phyloP scores from a whole-genome alignment of 345 rosid species.

The Hibiscus syriacus region DNA sequence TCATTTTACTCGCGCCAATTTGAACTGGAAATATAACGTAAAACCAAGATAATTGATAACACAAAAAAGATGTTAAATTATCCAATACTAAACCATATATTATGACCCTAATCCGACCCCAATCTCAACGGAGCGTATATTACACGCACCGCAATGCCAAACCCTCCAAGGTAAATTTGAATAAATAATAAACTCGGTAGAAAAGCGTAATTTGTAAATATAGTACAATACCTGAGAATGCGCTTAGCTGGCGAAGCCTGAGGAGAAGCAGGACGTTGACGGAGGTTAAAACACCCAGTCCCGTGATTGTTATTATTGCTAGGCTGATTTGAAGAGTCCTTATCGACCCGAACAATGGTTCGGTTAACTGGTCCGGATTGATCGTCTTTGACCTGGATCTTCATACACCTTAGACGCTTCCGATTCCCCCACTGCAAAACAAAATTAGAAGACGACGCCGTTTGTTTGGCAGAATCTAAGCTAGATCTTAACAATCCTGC shows the following conservation, averaged over 20 bases:
- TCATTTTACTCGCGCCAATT: neutral
- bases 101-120: no score
- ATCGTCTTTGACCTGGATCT: constrained; percentile 50
- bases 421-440: constrained; percentile 70
- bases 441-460: constrained; percentile 42
- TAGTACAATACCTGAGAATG: constrained; percentile 40
- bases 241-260: constrained; percentile 41
- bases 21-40: neutral
- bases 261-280: constrained; percentile 44
- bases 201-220: neutral
- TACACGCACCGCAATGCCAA: neutral
- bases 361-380: constrained; percentile 28
- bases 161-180: neutral
- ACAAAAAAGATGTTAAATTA: no score
- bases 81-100: no score
- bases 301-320: constrained; percentile 14
- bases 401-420: constrained; percentile 70
- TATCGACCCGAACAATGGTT: constrained; percentile 39
- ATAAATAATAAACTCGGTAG: neutral
- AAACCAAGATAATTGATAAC: no score
- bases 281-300: constrained; percentile 41
- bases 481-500: constrained; percentile 28
- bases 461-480: constrained; percentile 24
- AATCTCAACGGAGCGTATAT: neutral
- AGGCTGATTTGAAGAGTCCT: constrained; percentile 27